phyloP scores from a whole-genome alignment of 1,139 yeast genomes.

The Lizanozyma gosingica region DNA sequence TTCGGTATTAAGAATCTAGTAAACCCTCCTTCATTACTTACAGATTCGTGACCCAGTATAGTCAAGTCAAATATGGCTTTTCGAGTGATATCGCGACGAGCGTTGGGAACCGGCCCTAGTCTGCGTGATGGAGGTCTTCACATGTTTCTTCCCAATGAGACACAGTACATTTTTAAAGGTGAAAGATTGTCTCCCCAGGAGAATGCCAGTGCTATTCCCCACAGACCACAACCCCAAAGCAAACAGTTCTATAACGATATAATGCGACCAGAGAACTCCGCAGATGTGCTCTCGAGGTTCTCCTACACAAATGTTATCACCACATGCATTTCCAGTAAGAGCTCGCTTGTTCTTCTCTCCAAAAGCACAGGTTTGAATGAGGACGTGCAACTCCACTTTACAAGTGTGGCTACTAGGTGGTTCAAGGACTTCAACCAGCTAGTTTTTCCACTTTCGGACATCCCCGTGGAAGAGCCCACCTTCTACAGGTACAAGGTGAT shows the following conservation, averaged over 20 bases:
- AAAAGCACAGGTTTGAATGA: slow-evolving; percentile 10
- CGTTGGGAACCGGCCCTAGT: slow-evolving; percentile 6
- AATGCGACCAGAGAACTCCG: slow-evolving; percentile 24
- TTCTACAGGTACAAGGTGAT: not conserved
- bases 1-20: too few species aligned
- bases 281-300: slow-evolving; percentile 24
- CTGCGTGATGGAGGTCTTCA: slow-evolving; percentile 6
- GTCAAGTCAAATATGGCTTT: too few species aligned
- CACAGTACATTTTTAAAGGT: slow-evolving; percentile 21
- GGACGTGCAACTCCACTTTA: slow-evolving; percentile 17
- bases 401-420: slow-evolving; percentile 24
- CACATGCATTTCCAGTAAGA: slow-evolving; percentile 19
- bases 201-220: slow-evolving; percentile 27
- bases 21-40: too few species aligned
- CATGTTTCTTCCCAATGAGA: slow-evolving; percentile 27
- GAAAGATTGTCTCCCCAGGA: slow-evolving; percentile 24
- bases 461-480: slow-evolving; percentile 5
- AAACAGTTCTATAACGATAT: slow-evolving; percentile 23
- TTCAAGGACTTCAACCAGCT: slow-evolving; percentile 18
- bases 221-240: slow-evolving; percentile 13
- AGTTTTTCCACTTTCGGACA: slow-evolving; percentile 11
- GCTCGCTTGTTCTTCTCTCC: slow-evolving; percentile 24
- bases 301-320: slow-evolving; percentile 21
- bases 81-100: slow-evolving; percentile 5
- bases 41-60: too few species aligned